Evolutionary conservation across 1,139 yeast genomes (phyloP), one percentile per base, ranked within the genome.

Genomic region (Saccharomyces pastorianus): DNA sequence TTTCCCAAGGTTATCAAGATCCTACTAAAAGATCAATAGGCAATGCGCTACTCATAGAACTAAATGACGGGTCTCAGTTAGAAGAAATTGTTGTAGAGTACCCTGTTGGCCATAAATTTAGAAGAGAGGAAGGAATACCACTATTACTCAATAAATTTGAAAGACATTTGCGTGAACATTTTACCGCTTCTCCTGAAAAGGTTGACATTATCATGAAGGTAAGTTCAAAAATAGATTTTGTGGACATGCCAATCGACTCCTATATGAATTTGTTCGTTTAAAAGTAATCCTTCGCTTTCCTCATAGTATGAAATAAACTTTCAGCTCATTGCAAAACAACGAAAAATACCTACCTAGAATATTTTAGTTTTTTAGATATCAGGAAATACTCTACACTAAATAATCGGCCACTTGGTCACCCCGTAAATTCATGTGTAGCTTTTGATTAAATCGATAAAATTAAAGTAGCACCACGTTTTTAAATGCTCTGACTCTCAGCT

Each of bases 91-190:
- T 72, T 53, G 81, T 81, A 49, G 78, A 80, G 64, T 79, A 74
- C 64, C 84, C 84, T 58, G 77, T 80, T 58, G 84, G 84, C 13
- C 84, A 80, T 70, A 75, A 78, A 61, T 71, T 72, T 62, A 76
- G 84, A 67, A 73, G 84, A 58, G 79, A 77, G 54, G 84, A 80
- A 63, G 84, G 84, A 32, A 78, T 78, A 51, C 84, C 84, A 23
- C 76, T 80, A 17, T 65, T 81, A 57, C 67, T 77, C 52, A 65
- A 71, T 53, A 80, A 80, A 70, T 80, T 79, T 58, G 75, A 76
- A 63, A 74, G 74, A 50, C 83, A 80, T 63, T 69, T 80, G 51
- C 63, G 69, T 23, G 80, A 78, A 51, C 74, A 79, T 56, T 76
- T 77, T 58, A 52, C 48, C 0, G 65, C 65, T 17, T 72, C 71